Conservation (phyloP, 2,329 filamentous ascomycete genomes). For the Fusarium drepaniforme region DNA sequence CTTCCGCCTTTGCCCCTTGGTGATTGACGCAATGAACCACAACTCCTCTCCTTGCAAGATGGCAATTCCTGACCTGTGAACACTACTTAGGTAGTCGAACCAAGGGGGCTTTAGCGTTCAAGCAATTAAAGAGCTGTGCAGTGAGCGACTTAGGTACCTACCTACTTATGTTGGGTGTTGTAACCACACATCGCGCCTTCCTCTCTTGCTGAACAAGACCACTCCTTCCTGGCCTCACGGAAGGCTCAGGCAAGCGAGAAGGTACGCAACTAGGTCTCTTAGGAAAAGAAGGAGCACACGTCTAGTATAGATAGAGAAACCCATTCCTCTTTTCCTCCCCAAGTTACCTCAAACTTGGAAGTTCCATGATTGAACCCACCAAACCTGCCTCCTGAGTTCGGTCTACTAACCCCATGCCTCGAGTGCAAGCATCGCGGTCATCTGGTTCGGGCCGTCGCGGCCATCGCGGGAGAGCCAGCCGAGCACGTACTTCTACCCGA, state of each 20-base stretch:
- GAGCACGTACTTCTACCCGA: not conserved
- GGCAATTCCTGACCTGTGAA: not conserved
- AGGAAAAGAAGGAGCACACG: not conserved
- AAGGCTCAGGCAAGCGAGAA: not conserved
- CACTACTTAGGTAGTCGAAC: not conserved
- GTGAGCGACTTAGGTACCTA: not conserved
- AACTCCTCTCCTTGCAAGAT: not conserved
- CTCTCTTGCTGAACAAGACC: not conserved
- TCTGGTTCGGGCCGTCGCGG: slow-evolving; percentile 18
- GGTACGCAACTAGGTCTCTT: not conserved
- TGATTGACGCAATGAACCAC: not conserved
- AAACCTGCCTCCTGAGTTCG: not conserved
- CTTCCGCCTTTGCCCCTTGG: not conserved
- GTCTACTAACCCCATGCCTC: slow-evolving; percentile 24
- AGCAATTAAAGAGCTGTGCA: not conserved
- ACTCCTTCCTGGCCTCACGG: not conserved
- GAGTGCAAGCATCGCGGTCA: slow-evolving; percentile 6
- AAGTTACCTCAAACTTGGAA: not conserved
- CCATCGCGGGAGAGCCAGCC: slow-evolving; percentile 11
- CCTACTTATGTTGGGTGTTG: not conserved
- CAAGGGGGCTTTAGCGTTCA: not conserved
- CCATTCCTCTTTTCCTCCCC: not conserved
- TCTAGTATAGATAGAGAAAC: not conserved
- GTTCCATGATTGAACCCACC: not conserved
- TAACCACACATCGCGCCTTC: not conserved